These are phyloP conservation scores for Hsuehochloa calcarea DNA, from an alignment of 176 grass and related monocot genomes.

Conservation along the genomic window DNA sequence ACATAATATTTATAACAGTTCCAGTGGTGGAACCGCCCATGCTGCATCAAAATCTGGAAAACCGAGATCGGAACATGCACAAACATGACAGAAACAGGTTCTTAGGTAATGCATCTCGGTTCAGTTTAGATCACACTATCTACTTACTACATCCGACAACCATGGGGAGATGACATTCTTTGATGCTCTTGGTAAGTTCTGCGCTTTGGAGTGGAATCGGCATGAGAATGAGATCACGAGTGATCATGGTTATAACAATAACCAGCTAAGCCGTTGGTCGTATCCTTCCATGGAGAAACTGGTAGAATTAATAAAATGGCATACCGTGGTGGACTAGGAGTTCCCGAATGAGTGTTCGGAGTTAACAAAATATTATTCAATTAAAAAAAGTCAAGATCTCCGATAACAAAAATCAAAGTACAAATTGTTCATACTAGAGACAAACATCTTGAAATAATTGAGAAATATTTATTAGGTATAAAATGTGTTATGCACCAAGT, in stretches of 20 bases:
- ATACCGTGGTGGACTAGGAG: no score
- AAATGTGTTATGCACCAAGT: no score
- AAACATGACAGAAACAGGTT: background rate
- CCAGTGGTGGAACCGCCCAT: background rate
- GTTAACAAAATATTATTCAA: no score
- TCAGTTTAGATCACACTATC: background rate
- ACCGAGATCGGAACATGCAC: background rate
- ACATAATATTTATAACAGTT: no score
- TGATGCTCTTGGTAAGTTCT: background rate
- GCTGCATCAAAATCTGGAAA: slow-evolving; percentile 5
- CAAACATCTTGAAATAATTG: no score
- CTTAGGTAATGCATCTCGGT: background rate
- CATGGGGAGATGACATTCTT: background rate
- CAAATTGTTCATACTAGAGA: no score
- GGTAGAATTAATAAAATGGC: background rate
- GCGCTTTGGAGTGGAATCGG: background rate
- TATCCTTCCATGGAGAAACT: background rate
- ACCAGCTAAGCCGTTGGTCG: background rate
- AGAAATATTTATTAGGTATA: no score
- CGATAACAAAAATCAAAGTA: no score
- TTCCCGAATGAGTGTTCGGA: no score
- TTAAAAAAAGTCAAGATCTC: no score
- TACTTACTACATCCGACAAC: background rate
- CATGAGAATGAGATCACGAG: background rate
- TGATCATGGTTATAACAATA: background rate